A percentile compares a stretch with the other conserved stretches of the same genome.
These are phyloP conservation scores for Chaetoceros tenuissimus DNA, from an alignment of 108 stramenopile species.

Conservation along the genomic window DNA sequence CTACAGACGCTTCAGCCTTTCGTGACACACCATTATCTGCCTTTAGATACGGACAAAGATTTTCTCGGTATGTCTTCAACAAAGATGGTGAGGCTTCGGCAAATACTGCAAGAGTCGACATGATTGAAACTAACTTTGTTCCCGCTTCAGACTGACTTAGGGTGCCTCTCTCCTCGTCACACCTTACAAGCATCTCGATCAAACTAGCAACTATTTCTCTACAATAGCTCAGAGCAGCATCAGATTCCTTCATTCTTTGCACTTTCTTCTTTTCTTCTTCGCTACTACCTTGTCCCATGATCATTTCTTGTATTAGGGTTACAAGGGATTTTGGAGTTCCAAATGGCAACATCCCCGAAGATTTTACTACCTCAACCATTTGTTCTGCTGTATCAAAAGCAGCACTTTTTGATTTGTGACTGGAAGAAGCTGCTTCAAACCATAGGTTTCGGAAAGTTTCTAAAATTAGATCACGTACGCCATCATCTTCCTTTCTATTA, in stretches of 20 bases:
- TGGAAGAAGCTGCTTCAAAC: slow-evolving; percentile 21
- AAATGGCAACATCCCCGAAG: no score
- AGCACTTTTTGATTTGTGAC: not conserved
- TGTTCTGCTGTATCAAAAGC: slow-evolving; percentile 49
- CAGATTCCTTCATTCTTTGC: slow-evolving; percentile 45
- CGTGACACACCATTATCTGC: slow-evolving; percentile 70
- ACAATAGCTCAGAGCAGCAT: slow-evolving; percentile 45
- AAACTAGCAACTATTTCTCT: slow-evolving; percentile 54
- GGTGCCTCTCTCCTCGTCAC: slow-evolving; percentile 64
- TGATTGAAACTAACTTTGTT: slow-evolving; percentile 67
- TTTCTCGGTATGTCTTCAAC: slow-evolving; percentile 71
- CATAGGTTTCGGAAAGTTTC: slow-evolving; percentile 81
- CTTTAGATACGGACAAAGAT: slow-evolving; percentile 87
- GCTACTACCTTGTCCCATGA: slow-evolving; percentile 51
- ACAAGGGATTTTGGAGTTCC: slow-evolving; percentile 39
- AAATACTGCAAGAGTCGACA: slow-evolving; percentile 76
- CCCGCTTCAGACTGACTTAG: slow-evolving; percentile 22
- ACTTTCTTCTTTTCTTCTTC: slow-evolving; percentile 37
- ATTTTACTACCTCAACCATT: slow-evolving; percentile 84
- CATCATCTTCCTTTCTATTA: slow-evolving; percentile 91
- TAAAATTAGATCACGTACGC: slow-evolving; percentile 83
- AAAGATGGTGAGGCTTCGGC: slow-evolving; percentile 59
- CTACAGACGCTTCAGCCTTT: slow-evolving; percentile 56
- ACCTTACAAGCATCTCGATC: slow-evolving; percentile 64
- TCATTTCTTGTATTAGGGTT: slow-evolving; percentile 62